phyloP scores from a whole-genome alignment of 2,329 filamentous ascomycete genomes.

The Apiospora hydei region DNA sequence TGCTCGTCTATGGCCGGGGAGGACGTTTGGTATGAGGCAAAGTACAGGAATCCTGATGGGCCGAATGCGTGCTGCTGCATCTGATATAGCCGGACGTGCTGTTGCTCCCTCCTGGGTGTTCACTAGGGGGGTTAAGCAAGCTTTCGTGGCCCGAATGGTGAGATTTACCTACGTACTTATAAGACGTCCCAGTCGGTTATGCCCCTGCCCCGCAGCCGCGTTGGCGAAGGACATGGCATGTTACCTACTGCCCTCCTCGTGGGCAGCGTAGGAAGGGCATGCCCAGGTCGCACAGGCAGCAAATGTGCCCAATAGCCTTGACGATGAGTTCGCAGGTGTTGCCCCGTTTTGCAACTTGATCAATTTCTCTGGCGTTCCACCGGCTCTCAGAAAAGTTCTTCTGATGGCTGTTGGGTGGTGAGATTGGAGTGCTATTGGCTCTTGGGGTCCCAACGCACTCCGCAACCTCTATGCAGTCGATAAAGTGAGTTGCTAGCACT shows the following conservation, averaged over 20 bases:
- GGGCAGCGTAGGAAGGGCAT: not conserved
- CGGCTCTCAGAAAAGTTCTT: conserved; percentile 6
- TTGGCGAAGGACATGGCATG: conserved; percentile 16
- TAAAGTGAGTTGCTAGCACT: conserved; percentile 4
- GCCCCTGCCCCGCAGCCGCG: conserved; percentile 10
- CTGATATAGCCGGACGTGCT: conserved; percentile 7
- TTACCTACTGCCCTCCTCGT: not conserved
- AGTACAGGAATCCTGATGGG: not conserved
- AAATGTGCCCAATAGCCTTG: conserved; percentile 20
- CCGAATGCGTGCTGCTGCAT: conserved; percentile 1
- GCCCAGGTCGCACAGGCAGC: conserved; percentile 7
- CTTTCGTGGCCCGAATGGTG: not conserved
- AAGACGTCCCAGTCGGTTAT: not conserved
- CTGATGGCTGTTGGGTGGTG: conserved; percentile 7
- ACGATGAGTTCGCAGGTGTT: conserved; percentile 1
- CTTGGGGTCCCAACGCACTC: not conserved
- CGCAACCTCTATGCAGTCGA: conserved; percentile 18
- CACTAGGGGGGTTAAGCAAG: not conserved
- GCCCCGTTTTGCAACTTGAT: conserved; percentile 11
- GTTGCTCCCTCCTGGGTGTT: conserved; percentile 2
- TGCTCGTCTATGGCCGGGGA: not conserved
- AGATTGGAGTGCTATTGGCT: conserved; percentile 16
- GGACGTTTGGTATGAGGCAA: not conserved
- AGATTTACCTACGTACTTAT: conserved; percentile 16
- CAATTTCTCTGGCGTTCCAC: conserved; percentile 24